Evolutionary conservation across 495 filamentous ascomycete species (phyloP).

Genomic region (Aspergillus coremiiformis): DNA sequence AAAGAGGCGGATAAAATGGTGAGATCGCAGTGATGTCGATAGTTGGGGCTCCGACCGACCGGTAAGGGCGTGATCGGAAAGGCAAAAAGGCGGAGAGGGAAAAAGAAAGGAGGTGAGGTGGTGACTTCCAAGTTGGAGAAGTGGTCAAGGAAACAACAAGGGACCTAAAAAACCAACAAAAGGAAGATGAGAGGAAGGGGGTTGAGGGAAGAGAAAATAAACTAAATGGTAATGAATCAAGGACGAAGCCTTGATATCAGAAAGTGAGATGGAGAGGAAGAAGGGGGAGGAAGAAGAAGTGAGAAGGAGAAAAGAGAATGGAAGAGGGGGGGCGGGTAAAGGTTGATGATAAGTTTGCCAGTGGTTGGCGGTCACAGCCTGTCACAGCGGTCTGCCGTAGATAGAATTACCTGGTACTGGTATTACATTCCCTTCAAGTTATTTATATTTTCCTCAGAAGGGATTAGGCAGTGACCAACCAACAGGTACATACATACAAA

Average conservation of each 20-base stretch:
- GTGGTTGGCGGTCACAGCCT: background rate
- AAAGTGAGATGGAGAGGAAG: conserved; percentile 14
- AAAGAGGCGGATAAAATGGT: conserved; percentile 3
- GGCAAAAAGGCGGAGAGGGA: conserved; percentile 22
- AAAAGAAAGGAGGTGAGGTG: conserved; percentile 14
- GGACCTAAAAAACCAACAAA: conserved; percentile 2
- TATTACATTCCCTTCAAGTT: background rate
- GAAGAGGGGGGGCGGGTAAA: conserved; percentile 12
- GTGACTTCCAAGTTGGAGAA: conserved; percentile 9
- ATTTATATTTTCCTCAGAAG: background rate
- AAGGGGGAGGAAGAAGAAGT: conserved; percentile 16
- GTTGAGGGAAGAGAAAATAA: conserved; percentile 1
- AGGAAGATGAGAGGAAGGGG: conserved; percentile 10
- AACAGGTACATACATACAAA: too few species aligned
- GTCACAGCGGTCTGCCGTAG: conserved; percentile 1
- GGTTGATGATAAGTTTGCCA: conserved; percentile 5
- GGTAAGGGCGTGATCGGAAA: conserved; percentile 18
- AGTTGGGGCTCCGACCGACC: conserved; percentile 11
- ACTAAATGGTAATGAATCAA: conserved; percentile 17
- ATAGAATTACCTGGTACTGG: background rate
- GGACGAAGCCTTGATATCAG: conserved; percentile 34
- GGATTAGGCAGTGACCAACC: background rate
- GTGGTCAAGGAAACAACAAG: conserved; percentile 1
- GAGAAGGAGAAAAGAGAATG: conserved; percentile 17
- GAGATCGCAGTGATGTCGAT: conserved; percentile 25